Evolutionary conservation across 2,329 filamentous ascomycete species (phyloP).

Genomic region (Cucurbitaria berberidis): DNA sequence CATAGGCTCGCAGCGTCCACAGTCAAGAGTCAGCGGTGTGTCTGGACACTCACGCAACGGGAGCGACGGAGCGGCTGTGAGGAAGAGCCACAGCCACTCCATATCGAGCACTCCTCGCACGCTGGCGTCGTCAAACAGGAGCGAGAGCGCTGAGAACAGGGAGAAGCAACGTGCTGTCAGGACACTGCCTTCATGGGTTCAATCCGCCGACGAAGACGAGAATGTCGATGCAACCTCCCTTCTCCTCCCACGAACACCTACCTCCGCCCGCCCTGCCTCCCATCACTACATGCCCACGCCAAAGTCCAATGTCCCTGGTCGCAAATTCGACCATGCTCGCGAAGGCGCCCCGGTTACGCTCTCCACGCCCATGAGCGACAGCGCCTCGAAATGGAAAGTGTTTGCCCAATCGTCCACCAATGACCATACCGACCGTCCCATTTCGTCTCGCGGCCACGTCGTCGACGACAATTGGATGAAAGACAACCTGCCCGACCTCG

Average conservation of each 20-base stretch:
- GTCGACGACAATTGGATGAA: constrained; percentile 56
- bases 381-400: constrained; percentile 48
- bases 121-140: constrained; percentile 43
- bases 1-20: constrained; percentile 37
- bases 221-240: constrained; percentile 36
- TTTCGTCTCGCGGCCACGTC: constrained; percentile 42
- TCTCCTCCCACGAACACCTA: constrained; percentile 46
- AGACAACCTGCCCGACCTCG: constrained; percentile 56
- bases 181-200: constrained; percentile 49
- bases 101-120: constrained; percentile 46
- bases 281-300: constrained; percentile 50
- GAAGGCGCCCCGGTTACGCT: constrained; percentile 48
- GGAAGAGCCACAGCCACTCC: constrained; percentile 44
- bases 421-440: constrained; percentile 32
- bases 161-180: constrained; percentile 44
- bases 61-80: constrained; percentile 27
- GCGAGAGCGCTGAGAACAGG: constrained; percentile 27
- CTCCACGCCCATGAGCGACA: constrained; percentile 40
- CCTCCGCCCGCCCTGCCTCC: constrained; percentile 40
- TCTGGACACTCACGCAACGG: constrained; percentile 36
- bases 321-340: constrained; percentile 48
- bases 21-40: constrained; percentile 38
- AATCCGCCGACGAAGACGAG: constrained; percentile 46
- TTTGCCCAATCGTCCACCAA: constrained; percentile 44
- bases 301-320: constrained; percentile 47